These are phyloP conservation scores for Sanghuangporus weigelae DNA, from an alignment of 1,284 basidiomycete genomes.

Conservation along the genomic window DNA sequence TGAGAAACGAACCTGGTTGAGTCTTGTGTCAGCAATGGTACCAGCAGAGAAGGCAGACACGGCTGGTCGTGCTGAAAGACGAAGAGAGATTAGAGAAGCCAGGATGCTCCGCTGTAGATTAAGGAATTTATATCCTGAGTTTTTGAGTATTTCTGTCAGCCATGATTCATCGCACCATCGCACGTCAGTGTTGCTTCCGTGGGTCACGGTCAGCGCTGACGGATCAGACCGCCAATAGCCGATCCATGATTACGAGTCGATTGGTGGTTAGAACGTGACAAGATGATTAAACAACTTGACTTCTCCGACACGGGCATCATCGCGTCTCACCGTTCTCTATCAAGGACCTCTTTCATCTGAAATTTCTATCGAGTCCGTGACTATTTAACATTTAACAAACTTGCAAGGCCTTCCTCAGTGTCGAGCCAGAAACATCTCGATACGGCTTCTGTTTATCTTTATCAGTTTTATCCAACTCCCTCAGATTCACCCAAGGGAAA, in stretches of 20 bases:
- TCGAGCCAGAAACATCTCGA: too few species aligned
- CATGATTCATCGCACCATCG: background rate
- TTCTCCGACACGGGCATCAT: too few species aligned
- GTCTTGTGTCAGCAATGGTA: background rate
- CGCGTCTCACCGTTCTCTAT: too few species aligned
- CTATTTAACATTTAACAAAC: too few species aligned
- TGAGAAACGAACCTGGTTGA: constrained; percentile 8
- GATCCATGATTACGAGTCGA: background rate
- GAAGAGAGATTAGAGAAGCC: background rate
- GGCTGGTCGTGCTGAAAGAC: background rate
- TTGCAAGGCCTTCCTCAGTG: too few species aligned
- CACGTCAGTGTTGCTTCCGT: background rate
- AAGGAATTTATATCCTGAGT: background rate
- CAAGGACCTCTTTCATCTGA: too few species aligned
- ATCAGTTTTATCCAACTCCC: too few species aligned
- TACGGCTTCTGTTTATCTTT: too few species aligned
- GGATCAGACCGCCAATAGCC: background rate
- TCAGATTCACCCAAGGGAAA: too few species aligned
- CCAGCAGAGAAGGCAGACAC: background rate
- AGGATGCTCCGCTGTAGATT: background rate
- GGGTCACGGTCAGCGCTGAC: background rate
- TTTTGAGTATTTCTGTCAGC: background rate
- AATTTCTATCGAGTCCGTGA: too few species aligned
- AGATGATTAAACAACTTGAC: too few species aligned
- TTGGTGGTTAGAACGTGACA: background rate